A percentile compares a stretch with the other conserved stretches of the same genome.
phyloP scores from a whole-genome alignment of 2,329 filamentous ascomycete species.

The Colletotrichum ledebouriae region DNA sequence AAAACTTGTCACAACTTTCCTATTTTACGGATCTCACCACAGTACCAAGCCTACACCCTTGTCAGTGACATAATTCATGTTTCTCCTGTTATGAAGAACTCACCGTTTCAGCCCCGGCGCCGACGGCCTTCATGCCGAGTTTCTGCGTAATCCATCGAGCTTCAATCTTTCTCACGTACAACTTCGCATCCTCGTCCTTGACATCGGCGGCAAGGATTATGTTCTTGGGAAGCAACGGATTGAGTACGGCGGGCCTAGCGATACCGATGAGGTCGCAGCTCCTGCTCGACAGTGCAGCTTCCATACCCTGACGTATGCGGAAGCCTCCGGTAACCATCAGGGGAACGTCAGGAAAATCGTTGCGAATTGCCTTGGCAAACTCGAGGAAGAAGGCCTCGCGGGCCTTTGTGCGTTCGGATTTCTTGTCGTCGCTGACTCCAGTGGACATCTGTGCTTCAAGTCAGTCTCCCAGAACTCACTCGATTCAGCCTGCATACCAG shows the following conservation, averaged over 20 bases:
- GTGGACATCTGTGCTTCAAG: slow-evolving; percentile 2
- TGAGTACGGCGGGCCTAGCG: slow-evolving; percentile 54
- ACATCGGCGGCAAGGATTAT: slow-evolving; percentile 53
- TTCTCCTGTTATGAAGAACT: slow-evolving; percentile 11
- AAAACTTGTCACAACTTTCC: neutral
- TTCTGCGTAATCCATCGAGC: slow-evolving; percentile 45
- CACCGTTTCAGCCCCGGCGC: slow-evolving; percentile 45
- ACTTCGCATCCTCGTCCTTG: slow-evolving; percentile 50
- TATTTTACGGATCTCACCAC: slow-evolving; percentile 32
- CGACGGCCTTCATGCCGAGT: slow-evolving; percentile 44
- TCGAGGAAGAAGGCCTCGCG: slow-evolving; percentile 79
- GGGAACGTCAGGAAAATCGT: slow-evolving; percentile 57
- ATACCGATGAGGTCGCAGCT: slow-evolving; percentile 59
- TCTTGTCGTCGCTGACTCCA: slow-evolving; percentile 44
- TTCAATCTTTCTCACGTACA: slow-evolving; percentile 48
- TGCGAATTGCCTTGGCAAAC: slow-evolving; percentile 68
- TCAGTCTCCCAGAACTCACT: slow-evolving; percentile 43
- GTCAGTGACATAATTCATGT: neutral
- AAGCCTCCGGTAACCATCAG: slow-evolving; percentile 76
- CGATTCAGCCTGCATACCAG: slow-evolving; percentile 49
- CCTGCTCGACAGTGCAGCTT: slow-evolving; percentile 53
- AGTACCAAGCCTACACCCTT: slow-evolving; percentile 26
- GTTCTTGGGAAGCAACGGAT: slow-evolving; percentile 54
- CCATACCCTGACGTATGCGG: slow-evolving; percentile 60
- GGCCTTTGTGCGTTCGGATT: slow-evolving; percentile 60